A percentile compares a stretch with the other conserved stretches of the same genome.
Conservation (phyloP, 192 early-diverging fungal species). For the Polychytrium aggregatum region DNA sequence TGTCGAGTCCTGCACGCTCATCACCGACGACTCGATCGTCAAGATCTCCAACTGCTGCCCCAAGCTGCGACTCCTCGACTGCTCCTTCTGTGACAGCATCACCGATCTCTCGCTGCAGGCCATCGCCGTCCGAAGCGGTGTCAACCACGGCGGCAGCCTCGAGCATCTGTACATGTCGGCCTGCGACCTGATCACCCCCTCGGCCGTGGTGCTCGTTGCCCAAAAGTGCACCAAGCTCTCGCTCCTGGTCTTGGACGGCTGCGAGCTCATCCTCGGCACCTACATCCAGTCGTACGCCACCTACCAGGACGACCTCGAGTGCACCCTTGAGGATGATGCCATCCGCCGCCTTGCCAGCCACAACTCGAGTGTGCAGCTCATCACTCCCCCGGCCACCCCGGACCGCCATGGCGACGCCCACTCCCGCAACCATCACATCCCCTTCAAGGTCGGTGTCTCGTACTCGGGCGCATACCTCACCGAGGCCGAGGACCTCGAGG, state of each 20-base stretch:
- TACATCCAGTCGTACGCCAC: slow-evolving; percentile 26
- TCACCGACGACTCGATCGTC: slow-evolving; percentile 30
- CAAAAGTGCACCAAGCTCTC: slow-evolving; percentile 21
- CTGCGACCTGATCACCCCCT: slow-evolving; percentile 27
- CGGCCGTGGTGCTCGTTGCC: slow-evolving; percentile 27
- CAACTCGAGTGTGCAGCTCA: slow-evolving; percentile 2
- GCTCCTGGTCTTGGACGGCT: slow-evolving; percentile 38
- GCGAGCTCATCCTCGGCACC: slow-evolving; percentile 22
- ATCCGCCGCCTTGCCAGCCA: slow-evolving; percentile 9
- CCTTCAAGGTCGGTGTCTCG: slow-evolving; percentile 13
- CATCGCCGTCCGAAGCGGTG: slow-evolving; percentile 16
- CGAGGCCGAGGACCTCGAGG: neutral
- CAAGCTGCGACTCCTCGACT: slow-evolving; percentile 23
- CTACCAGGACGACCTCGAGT: slow-evolving; percentile 27
- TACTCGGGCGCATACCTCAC: slow-evolving; percentile 4
- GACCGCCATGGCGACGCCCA: neutral
- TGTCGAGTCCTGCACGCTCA: slow-evolving; percentile 29
- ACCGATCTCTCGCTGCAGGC: slow-evolving; percentile 31
- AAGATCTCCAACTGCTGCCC: slow-evolving; percentile 25
- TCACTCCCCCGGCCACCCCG: slow-evolving; percentile 20
- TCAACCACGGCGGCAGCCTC: slow-evolving; percentile 11
- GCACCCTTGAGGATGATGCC: slow-evolving; percentile 23
- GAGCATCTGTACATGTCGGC: slow-evolving; percentile 31
- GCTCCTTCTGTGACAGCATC: slow-evolving; percentile 33
- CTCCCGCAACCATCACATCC: neutral